Evolutionary conservation across 345 rosid species (phyloP).

Genomic region (thale cress (Arabidopsis thaliana)): TAIR10.1 NC_003070.9:1626501-1627000

Average conservation of each 20-base stretch:
- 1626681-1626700: conserved; percentile 18
- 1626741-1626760: conserved; percentile 12
- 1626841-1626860: conserved; percentile 92
- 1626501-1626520: conserved; percentile 84
- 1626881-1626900: conserved; percentile 89
- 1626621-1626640: conserved; percentile 23
- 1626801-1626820: conserved; percentile 17
- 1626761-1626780: not conserved
- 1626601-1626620: conserved; percentile 78
- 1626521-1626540: conserved; percentile 98
- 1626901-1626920: conserved; percentile 87
- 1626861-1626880: conserved; percentile 95
- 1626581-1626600: conserved; percentile 93
- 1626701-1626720: conserved; percentile 4
- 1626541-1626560: conserved; percentile 94
- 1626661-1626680: not conserved
- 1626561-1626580: conserved; percentile 97
- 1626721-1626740: conserved; percentile 3
- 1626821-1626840: conserved; percentile 52
- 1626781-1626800: not conserved
- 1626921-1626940: conserved; percentile 26
- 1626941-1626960: conserved; percentile 7
- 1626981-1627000: conserved; percentile 14
- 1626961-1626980: not conserved
- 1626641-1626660: conserved; percentile 29